phyloP scores from a whole-genome alignment of 768 basidiomycete species.

The Leccinum uliginosum region DNA sequence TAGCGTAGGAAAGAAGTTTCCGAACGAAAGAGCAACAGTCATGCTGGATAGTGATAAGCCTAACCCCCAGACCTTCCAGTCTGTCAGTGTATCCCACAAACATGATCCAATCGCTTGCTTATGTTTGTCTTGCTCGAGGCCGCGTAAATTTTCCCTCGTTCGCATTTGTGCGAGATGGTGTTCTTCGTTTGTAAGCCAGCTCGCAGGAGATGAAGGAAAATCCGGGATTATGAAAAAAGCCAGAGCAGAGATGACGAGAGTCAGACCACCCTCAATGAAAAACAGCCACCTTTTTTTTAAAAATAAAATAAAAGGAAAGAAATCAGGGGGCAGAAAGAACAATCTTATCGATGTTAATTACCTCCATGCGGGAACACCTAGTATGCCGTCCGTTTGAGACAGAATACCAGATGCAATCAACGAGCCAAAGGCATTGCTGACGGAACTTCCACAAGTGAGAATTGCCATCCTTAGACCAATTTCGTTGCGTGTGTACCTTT shows the following conservation, averaged over 20 bases:
- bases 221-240: conserved; percentile 68
- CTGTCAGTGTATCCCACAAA: conserved; percentile 52
- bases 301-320: background rate
- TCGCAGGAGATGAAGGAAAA: conserved; percentile 55
- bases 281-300: conserved; percentile 58
- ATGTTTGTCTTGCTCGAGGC: conserved; percentile 44
- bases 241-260: conserved; percentile 44
- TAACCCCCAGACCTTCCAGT: conserved; percentile 83
- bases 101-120: conserved; percentile 39
- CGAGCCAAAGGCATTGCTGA: conserved; percentile 78
- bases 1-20: conserved; percentile 76
- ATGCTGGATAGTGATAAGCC: conserved; percentile 57
- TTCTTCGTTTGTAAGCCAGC: conserved; percentile 59
- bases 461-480: conserved; percentile 64
- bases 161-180: conserved; percentile 49
- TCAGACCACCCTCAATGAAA: conserved; percentile 58
- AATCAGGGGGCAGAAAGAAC: background rate
- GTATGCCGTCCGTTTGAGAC: conserved; percentile 57
- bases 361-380: conserved; percentile 72
- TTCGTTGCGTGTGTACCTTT: conserved; percentile 57
- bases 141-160: conserved; percentile 58
- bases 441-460: conserved; percentile 65
- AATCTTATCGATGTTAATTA: conserved; percentile 28
- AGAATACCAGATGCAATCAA: conserved; percentile 77
- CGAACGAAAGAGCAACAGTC: conserved; percentile 59